Conservation (phyloP, 2,329 filamentous ascomycete genomes). For the Clonostachys rhizophaga region DNA sequence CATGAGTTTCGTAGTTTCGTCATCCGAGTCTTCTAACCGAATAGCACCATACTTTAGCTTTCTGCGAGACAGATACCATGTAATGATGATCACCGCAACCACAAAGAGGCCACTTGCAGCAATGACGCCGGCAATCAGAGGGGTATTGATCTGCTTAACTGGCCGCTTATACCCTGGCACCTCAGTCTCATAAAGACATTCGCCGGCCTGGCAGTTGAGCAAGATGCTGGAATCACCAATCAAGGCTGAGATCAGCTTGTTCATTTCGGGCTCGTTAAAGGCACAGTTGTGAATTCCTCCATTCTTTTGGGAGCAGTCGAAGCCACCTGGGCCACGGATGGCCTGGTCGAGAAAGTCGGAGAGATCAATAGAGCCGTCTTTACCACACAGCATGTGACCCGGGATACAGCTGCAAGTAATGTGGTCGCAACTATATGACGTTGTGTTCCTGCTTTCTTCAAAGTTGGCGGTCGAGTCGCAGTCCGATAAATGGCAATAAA, state of each 20-base stretch:
- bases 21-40: slow-evolving; percentile 82
- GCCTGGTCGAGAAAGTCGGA: slow-evolving; percentile 78
- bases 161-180: slow-evolving; percentile 86
- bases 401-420: slow-evolving; percentile 85
- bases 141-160: slow-evolving; percentile 94
- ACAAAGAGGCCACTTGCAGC: slow-evolving; percentile 81
- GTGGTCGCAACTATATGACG: slow-evolving; percentile 78
- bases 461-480: slow-evolving; percentile 72
- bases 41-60: slow-evolving; percentile 68
- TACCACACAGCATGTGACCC: slow-evolving; percentile 90
- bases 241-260: slow-evolving; percentile 79
- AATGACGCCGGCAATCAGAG: slow-evolving; percentile 90
- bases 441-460: slow-evolving; percentile 69
- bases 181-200: slow-evolving; percentile 90
- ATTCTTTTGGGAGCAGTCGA: slow-evolving; percentile 65
- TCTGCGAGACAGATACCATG: slow-evolving; percentile 86
- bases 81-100: slow-evolving; percentile 74
- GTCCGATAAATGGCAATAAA: slow-evolving; percentile 85
- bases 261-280: slow-evolving; percentile 90
- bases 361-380: slow-evolving; percentile 86
- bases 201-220: slow-evolving; percentile 76
- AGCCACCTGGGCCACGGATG: slow-evolving; percentile 84
- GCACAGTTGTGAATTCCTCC: slow-evolving; percentile 64
- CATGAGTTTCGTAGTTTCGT: slow-evolving; percentile 82
- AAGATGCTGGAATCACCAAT: slow-evolving; percentile 92